Evolutionary conservation across 805 yeast genomes (phyloP).

Genomic region (Saccharomycopsis capsularis): DNA sequence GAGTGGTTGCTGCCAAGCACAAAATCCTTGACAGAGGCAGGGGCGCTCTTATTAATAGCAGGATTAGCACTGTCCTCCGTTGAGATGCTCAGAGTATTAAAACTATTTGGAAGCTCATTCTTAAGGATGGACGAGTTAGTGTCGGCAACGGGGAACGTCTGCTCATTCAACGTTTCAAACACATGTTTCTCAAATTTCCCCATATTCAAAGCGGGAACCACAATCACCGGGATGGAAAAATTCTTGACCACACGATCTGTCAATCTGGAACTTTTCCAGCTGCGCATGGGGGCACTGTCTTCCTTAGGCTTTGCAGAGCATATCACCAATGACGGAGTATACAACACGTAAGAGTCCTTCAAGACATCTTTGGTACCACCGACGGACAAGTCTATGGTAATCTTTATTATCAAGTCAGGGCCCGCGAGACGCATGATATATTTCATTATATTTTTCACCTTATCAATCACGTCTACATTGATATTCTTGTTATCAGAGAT

Average conservation of each 20-base stretch:
- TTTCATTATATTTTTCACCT: constrained; percentile 44
- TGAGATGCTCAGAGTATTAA: not conserved
- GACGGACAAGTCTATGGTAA: constrained; percentile 55
- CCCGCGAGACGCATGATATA: constrained; percentile 41
- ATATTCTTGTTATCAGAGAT: not conserved
- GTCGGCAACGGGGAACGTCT: constrained; percentile 1
- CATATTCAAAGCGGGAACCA: constrained; percentile 58
- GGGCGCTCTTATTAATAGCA: constrained; percentile 10
- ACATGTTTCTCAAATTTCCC: constrained; percentile 42
- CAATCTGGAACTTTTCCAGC: constrained; percentile 57
- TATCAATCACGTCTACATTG: constrained; percentile 30
- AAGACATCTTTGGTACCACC: constrained; percentile 51
- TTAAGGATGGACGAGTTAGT: not conserved
- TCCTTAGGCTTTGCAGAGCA: constrained; percentile 46
- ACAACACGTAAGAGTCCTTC: constrained; percentile 51
- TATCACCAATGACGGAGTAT: constrained; percentile 53
- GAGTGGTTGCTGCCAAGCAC: not conserved
- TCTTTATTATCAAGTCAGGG: constrained; percentile 40
- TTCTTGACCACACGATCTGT: constrained; percentile 59
- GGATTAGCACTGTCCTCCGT: not conserved
- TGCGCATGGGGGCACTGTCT: constrained; percentile 40
- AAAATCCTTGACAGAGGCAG: constrained; percentile 8
- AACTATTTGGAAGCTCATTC: no score
- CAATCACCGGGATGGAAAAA: constrained; percentile 58
- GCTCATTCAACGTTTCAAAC: constrained; percentile 25